These are phyloP conservation scores for Micractinium conductrix DNA, from an alignment of 139 green algal genomes.

Conservation along the genomic window DNA sequence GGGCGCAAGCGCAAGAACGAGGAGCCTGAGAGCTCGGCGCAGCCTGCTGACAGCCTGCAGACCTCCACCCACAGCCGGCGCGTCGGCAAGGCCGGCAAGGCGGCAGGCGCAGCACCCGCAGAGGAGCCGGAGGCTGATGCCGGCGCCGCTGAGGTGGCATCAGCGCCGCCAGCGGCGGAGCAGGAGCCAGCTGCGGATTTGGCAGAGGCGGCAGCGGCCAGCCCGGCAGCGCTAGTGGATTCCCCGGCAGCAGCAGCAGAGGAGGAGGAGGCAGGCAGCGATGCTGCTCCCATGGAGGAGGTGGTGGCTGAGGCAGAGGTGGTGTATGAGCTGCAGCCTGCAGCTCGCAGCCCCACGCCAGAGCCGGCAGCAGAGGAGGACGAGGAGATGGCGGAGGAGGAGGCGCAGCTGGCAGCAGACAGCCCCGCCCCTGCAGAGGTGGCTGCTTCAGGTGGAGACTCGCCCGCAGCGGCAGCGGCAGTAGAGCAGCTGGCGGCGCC, in stretches of 20 bases:
- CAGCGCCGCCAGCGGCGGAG: neutral
- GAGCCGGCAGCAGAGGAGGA: neutral
- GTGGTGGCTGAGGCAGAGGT: too few relatives aligned
- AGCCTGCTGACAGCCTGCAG: slow-evolving; percentile 16
- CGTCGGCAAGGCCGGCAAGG: slow-evolving; percentile 4
- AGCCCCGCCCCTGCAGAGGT: neutral
- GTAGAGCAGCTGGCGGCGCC: neutral
- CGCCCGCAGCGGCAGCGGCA: neutral
- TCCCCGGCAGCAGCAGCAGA: neutral
- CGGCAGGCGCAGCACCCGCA: neutral
- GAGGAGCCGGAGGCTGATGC: neutral
- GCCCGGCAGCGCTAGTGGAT: neutral
- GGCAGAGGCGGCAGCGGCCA: neutral
- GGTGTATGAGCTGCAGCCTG: neutral
- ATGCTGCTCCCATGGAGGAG: neutral
- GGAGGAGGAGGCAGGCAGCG: neutral
- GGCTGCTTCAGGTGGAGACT: neutral
- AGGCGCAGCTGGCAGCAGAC: neutral
- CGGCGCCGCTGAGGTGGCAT: neutral
- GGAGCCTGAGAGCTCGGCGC: neutral
- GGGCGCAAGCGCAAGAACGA: slow-evolving; percentile 21
- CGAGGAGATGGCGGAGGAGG: neutral
- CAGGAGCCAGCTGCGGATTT: neutral
- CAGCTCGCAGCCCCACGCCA: neutral
- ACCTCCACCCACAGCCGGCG: slow-evolving; percentile 13